Evolutionary conservation across 345 rosid species (phyloP), one percentile per base, ranked within the genome.

Genomic region (Toxicodendron radicans): DNA sequence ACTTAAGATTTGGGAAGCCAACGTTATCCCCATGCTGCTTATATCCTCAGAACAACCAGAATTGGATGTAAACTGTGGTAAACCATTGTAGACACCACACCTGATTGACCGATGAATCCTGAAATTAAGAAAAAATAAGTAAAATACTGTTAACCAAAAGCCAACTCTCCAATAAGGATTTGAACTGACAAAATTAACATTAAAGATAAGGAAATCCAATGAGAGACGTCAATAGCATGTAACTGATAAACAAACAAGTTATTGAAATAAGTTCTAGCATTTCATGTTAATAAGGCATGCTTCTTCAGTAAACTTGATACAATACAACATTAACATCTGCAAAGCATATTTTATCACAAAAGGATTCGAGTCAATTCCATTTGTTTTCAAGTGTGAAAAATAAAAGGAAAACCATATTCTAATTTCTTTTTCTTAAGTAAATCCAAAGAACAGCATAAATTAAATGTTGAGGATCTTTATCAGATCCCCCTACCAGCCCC

Each of bases 1-100:
- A 79, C 80, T 74, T 72, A 79, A 71, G 48, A 79, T 79, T 58
- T 82, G 87, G 66, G 83, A 83, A 80, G 84, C 71, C 62, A 75
- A 66, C 68, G 79, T 70, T 68, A 71, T 61, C 73, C 86, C 83
- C 30, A 84, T 75, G 80, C 83, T 71, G 68, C 75, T 43, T 58
- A 58, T 58, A 64, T 74, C 77, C 27, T 64, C 72, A 43, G 64
- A 73, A 83, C 78, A 76, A 79, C 77, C 81, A 12, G 78, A 68
- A 53, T 75, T 43, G 71, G 23, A 30, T 49, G 58, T 66, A 23
- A 30, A 66, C 43, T 66, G 71, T 1, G 58, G 58, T 24, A 66
- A 30, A 51, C 71, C 71, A 49, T 27, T 49, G 33, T 66, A 66
- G 58, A 66, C 58, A 66, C 71, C 7, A 23, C 24, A 49, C 71